These are phyloP conservation scores for Phytophthora tentaculata DNA, from an alignment of 352 stramenopile species.

Conservation along the genomic window DNA sequence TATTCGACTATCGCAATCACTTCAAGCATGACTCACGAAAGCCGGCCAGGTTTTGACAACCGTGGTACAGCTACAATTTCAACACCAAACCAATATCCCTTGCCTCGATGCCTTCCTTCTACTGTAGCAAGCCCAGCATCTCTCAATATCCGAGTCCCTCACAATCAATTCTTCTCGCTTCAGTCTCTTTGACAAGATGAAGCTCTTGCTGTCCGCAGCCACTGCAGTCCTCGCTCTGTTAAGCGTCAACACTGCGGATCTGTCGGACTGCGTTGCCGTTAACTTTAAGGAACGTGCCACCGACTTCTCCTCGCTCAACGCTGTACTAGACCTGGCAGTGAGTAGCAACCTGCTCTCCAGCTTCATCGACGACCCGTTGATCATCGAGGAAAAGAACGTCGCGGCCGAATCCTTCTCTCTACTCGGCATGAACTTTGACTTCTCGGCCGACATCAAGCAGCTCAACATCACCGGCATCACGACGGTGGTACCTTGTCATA, in stretches of 20 bases:
- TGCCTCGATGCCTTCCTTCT: conserved; percentile 1
- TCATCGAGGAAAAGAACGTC: conserved; percentile 33
- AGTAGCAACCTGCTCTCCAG: conserved; percentile 33
- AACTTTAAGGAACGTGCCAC: conserved; percentile 34
- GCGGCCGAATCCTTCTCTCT: conserved; percentile 34
- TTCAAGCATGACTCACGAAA: conserved; percentile 17
- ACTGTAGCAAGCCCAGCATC: background rate
- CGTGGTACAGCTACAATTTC: conserved; percentile 22
- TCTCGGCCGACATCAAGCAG: conserved; percentile 34
- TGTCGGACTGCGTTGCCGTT: conserved; percentile 32
- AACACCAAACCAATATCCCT: too few species aligned
- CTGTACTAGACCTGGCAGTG: conserved; percentile 36
- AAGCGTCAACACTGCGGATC: conserved; percentile 6
- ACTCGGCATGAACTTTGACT: conserved; percentile 39
- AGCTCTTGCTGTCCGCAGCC: conserved; percentile 20
- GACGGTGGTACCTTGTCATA: conserved; percentile 35
- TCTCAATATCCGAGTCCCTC: background rate
- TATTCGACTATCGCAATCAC: conserved; percentile 12
- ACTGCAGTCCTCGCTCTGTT: conserved; percentile 10
- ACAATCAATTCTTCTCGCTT: conserved; percentile 18
- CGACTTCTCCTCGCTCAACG: conserved; percentile 42
- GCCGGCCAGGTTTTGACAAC: conserved; percentile 21
- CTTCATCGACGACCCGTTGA: conserved; percentile 41
- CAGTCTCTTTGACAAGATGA: conserved; percentile 15
- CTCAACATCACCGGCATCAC: conserved; percentile 41